Percentiles rank a stretch among this genome's conserved stretches.
These are phyloP conservation scores for Gossypium stocksii DNA, from an alignment of 345 rosid genomes.

Conservation along the genomic window DNA sequence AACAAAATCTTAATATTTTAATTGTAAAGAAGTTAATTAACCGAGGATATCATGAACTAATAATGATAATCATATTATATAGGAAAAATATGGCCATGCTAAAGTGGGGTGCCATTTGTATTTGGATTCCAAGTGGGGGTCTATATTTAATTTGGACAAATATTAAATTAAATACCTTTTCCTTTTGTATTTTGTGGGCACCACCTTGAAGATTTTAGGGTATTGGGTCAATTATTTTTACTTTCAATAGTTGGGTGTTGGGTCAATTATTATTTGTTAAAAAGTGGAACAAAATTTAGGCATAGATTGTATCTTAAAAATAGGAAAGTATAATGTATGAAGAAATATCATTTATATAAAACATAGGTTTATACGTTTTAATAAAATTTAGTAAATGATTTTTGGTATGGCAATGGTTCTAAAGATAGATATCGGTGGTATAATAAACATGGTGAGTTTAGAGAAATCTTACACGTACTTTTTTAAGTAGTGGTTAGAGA, in stretches of 20 bases:
- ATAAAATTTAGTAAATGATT: no score
- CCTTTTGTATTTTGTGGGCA: not conserved
- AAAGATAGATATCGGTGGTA: no score
- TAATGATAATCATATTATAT: not conserved
- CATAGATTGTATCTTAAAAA: not conserved
- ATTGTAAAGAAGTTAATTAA: not conserved
- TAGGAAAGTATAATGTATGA: not conserved
- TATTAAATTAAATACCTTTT: not conserved
- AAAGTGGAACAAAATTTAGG: not conserved
- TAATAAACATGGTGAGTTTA: no score
- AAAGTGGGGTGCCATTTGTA: not conserved
- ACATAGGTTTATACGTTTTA: no score
- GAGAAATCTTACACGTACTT: no score
- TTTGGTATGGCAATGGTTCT: no score
- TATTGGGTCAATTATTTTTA: not conserved
- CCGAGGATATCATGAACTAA: not conserved
- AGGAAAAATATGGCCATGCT: not conserved
- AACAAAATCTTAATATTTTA: not conserved
- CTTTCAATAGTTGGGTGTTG: no score
- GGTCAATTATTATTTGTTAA: not conserved
- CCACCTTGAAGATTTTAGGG: not conserved
- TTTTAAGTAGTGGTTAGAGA: no score
- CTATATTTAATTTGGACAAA: not conserved
- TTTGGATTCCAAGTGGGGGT: not conserved
- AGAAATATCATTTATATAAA: no score